Conservation (phyloP, 2,329 filamentous ascomycete species). For the Chrysoporthe deuterocubensis region DNA sequence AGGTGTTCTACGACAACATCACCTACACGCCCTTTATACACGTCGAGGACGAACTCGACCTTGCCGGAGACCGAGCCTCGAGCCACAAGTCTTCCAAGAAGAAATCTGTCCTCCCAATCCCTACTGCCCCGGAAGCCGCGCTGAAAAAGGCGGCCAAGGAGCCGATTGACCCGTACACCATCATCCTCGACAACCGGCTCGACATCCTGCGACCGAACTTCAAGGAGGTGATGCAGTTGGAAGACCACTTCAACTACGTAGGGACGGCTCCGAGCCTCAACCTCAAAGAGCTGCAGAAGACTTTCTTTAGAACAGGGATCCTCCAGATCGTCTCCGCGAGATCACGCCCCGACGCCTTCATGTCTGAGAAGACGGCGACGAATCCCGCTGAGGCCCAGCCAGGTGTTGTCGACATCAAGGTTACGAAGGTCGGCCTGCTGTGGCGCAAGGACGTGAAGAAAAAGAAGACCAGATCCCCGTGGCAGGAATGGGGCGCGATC, state of each 20-base stretch:
- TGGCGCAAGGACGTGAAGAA: constrained; percentile 96
- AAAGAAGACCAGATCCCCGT: constrained; percentile 91
- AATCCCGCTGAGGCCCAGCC: constrained; percentile 88
- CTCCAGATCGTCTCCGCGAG: constrained; percentile 94
- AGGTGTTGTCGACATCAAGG: constrained; percentile 94
- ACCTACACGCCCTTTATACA: constrained; percentile 98
- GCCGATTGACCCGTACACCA: constrained; percentile 90
- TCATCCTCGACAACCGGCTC: constrained; percentile 89
- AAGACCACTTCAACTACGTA: constrained; percentile 89
- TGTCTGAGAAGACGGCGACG: constrained; percentile 81
- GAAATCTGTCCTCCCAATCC: constrained; percentile 69
- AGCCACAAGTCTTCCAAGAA: constrained; percentile 70
- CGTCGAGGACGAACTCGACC: constrained; percentile 87
- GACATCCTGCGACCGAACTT: constrained; percentile 82
- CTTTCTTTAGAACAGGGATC: constrained; percentile 88
- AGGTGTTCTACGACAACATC: constrained; percentile 98
- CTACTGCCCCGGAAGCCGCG: constrained; percentile 59
- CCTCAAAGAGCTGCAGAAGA: constrained; percentile 79
- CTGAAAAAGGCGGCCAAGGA: constrained; percentile 71
- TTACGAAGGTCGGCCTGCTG: constrained; percentile 91
- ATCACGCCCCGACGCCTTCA: constrained; percentile 93
- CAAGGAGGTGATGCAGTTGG: constrained; percentile 88
- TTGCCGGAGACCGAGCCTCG: constrained; percentile 74
- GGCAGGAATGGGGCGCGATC: constrained; percentile 98
- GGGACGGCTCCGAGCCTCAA: constrained; percentile 78